Evolutionary conservation across 176 grass and related monocot species (phyloP), one percentile per base, ranked within the genome.

Genomic region (Dactylis glomerata): DNA sequence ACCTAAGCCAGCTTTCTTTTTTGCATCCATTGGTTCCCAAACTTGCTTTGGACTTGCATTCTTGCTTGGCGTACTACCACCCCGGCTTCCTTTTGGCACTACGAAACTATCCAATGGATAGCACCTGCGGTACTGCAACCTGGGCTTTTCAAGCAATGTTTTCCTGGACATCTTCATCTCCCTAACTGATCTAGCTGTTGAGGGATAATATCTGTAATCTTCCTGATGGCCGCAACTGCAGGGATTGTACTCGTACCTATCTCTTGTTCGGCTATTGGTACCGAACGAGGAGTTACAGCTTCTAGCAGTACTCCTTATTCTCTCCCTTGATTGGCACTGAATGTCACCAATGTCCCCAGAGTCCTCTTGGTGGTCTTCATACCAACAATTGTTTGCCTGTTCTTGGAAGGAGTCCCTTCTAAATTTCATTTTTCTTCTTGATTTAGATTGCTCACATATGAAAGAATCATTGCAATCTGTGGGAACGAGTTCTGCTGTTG

Each of bases 11-110:
- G 50, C 85, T 64, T 86, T 95, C 82, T 92, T 97, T 79, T 85
- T 87, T 70, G 86, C 72, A 97, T 92, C 86, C 90, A 89, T 70
- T 55, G 90, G 90, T 78, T 95, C 96, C 96, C 93, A 98, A 40
- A 98, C 89, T 91, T 98, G 93, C 78, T 95, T 98, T 50, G 85
- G 83, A 64, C 62, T 82, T 66, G 69, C 30, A 86, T 82, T 87
- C 90, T 98, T 86, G 91, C 73, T 27, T 76, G 84, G 84, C 51
- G 46, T 75, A 87, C 78, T 79, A 69, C 65, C 54, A 89, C 75
- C 59, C 76, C 73, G 76, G 14, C 57, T 91, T 92, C 85, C 84
- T 67, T 95, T 98, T 49, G 82, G 40, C 47, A 70, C 58, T 31
- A 69, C 5, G 16, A 73, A 83, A 68, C 45, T 87, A 51, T 94